Percentiles rank a stretch among this genome's conserved stretches.
Evolutionary conservation across 768 basidiomycete genomes (phyloP).

Genomic region (Gymnopilus dilepis): DNA sequence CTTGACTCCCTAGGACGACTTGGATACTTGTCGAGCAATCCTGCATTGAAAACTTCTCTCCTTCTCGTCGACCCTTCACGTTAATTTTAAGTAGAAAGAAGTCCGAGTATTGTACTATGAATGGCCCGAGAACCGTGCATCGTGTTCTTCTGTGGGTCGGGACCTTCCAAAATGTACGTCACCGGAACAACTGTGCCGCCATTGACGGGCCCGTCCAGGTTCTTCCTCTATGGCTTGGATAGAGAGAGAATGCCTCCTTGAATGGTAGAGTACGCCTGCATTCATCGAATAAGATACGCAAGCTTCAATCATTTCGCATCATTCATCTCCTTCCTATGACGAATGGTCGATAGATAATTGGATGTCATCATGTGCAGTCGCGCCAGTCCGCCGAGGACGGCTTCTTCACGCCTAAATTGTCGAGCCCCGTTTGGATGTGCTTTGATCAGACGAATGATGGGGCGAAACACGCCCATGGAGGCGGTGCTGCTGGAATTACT

Average conservation of each 20-base stretch:
- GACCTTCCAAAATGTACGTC: not conserved
- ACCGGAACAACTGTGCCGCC: too few species aligned
- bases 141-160: not conserved
- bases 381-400: not conserved
- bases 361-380: not conserved
- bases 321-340: not conserved
- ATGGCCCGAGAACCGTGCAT: not conserved
- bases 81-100: too few species aligned
- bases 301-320: not conserved
- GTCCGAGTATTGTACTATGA: too few species aligned
- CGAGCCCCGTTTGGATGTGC: not conserved
- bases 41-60: too few species aligned
- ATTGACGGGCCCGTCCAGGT: not conserved
- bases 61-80: too few species aligned
- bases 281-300: not conserved
- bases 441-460: constrained; percentile 3
- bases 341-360: not conserved
- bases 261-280: not conserved
- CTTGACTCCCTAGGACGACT: too few species aligned
- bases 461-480: not conserved
- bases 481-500: not conserved
- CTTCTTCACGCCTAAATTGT: not conserved
- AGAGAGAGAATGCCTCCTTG: too few species aligned
- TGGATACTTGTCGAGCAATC: too few species aligned
- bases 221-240: too few species aligned